Evolutionary conservation across 2,329 filamentous ascomycete species (phyloP), one percentile per base, ranked within the genome.

Genomic region (Macrophomina tecta): DNA sequence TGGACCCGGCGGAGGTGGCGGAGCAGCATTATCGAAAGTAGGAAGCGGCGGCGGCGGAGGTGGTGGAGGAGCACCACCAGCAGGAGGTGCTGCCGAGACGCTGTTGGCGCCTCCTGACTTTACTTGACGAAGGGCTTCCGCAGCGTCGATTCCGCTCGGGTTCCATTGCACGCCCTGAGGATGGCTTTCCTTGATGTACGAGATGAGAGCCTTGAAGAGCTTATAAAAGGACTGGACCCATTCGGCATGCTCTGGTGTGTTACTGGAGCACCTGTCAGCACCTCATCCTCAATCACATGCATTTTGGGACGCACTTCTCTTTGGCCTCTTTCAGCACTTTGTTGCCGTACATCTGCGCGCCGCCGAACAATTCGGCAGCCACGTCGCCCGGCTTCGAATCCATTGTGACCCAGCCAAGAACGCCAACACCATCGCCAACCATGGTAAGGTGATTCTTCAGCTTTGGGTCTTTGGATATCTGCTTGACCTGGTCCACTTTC

Each of bases 221-320:
- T 90, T 89, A 80, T 97, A 97, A 82, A 96, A 97, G n/a, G 93
- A 85, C 74, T 94, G 91, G 40, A 97, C 89, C 88, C 94, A 99
- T 75, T 95, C 90, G 65, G 94, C 86, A 73, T 97, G 91, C 4
- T 28, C 7, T 51, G n/a, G 38, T 32, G 5, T 18, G 18, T 60
- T 42, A 12, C 66, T 64, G 38, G 6, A 28, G 11, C n/a, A 12
- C 36, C 16, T 18, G 40, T 68, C 42, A 66, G 63, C n/a, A 9
- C 30, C 14, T 7, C 18, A 40, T 14, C 32, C 32, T 11, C 36
- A 32, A n/a, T 16, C 7, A 28, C 12, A 51, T n/a, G 11, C 2
- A 36, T 14, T 32, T 28, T 18, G 18, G 28, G 46, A 72, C 86
- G 72, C 77, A 91, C 89, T 88, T 90, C 70, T 91, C 94, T 81